Conservation (phyloP, 225 moss, liverwort and hornwort species). For the Neckera pumila region DNA sequence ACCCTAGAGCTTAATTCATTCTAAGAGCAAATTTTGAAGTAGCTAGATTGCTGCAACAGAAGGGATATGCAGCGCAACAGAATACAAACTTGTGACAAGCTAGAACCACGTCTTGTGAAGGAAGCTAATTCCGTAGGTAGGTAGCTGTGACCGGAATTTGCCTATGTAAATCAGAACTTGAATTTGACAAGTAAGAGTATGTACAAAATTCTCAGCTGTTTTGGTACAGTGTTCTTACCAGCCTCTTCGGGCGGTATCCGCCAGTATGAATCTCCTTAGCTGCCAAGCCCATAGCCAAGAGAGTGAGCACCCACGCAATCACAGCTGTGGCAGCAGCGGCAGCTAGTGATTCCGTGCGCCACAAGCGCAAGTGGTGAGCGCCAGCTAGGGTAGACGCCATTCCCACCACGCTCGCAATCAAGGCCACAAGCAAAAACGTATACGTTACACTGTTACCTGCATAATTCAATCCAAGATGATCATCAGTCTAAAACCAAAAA, state of each 20-base stretch:
- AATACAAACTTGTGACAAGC: not conserved
- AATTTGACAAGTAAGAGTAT: not conserved
- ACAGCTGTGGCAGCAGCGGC: constrained; percentile 16
- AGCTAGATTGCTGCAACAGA: not conserved
- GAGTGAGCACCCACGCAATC: constrained; percentile 28
- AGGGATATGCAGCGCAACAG: not conserved
- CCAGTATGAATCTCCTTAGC: constrained; percentile 14
- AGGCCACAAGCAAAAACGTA: not conserved
- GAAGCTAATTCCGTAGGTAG: not conserved
- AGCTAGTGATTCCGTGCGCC: constrained; percentile 24
- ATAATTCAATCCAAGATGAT: not conserved
- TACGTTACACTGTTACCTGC: constrained; percentile 17
- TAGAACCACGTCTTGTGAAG: not conserved
- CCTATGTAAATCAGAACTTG: not conserved
- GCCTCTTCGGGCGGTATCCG: not conserved
- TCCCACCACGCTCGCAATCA: constrained; percentile 25
- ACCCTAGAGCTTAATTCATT: not conserved
- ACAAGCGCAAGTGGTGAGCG: constrained; percentile 14
- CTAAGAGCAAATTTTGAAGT: not conserved
- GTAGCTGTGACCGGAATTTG: not conserved
- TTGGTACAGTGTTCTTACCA: not conserved
- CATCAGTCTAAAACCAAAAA: not conserved
- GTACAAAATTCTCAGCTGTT: not conserved
- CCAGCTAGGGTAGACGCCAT: constrained; percentile 18
- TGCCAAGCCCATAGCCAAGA: constrained; percentile 16